phyloP scores from a whole-genome alignment of 1,139 yeast species.

The Sugiyamaella novakii region DNA sequence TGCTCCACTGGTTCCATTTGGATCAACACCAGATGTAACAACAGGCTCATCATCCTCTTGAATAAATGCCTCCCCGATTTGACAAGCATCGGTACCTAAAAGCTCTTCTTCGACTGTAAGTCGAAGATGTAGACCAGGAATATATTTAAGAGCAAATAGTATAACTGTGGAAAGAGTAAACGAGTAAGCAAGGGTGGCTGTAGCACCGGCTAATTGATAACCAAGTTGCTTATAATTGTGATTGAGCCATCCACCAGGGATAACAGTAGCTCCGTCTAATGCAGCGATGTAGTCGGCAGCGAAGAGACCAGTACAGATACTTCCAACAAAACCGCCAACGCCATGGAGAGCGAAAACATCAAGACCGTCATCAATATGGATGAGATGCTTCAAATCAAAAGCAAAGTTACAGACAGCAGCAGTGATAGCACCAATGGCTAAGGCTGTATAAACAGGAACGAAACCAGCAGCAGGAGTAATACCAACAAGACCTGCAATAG shows the following conservation, averaged over 20 bases:
- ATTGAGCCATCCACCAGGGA: constrained; percentile 91
- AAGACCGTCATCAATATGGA: constrained; percentile 90
- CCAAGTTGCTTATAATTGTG: constrained; percentile 89
- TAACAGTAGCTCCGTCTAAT: constrained; percentile 55
- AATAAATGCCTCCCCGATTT: constrained; percentile 74
- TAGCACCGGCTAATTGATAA: constrained; percentile 85
- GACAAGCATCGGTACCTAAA: constrained; percentile 83
- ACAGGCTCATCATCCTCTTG: constrained; percentile 23
- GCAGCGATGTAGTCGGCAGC: constrained; percentile 93
- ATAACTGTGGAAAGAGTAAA: constrained; percentile 73
- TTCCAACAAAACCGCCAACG: constrained; percentile 87
- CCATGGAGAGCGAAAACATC: constrained; percentile 95
- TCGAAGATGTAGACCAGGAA: constrained; percentile 83
- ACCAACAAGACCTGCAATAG: constrained; percentile 91
- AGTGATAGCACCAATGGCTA: constrained; percentile 79
- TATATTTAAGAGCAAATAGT: constrained; percentile 68
- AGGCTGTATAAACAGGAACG: constrained; percentile 86
- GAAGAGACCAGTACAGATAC: constrained; percentile 82
- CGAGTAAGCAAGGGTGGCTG: constrained; percentile 77
- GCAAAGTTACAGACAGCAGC: constrained; percentile 83
- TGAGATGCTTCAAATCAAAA: constrained; percentile 69
- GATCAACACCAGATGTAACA: constrained; percentile 12
- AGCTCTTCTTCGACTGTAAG: constrained; percentile 88
- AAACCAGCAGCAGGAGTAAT: constrained; percentile 97
- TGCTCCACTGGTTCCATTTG: neutral